Base-by-base conservation (phyloP, 2,329 filamentous ascomycete genomes). In the Keithomyces neogunnii region DNA sequence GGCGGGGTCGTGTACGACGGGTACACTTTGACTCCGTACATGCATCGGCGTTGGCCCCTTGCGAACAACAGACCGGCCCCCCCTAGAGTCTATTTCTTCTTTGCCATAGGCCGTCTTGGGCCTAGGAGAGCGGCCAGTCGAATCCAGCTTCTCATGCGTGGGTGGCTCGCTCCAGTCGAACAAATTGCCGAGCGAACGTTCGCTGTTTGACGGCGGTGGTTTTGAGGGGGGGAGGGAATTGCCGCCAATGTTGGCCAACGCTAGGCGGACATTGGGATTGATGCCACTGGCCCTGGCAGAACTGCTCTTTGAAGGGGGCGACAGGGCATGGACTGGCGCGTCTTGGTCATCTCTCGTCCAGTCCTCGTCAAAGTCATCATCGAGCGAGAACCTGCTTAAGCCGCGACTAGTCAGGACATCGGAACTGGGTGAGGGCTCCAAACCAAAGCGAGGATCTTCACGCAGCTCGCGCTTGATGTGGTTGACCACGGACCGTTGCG, bases 21-120 rank as follows among this genome's bases (percentile, higher is more conserved):
- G 88, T 2, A 92, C 87, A 64, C 88, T 92, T 64, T 91, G 87
- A 63, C 88, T 92, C 55, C 88, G 81, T 45, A 89, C 78, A 64
- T 92, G 88, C 50, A 82, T 77, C 11, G 80, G 81, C 52, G 76
- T 80, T n/a, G 85, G 84, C 2, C 78, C 79, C 62, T 85, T 85
- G 32, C 88, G 84, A 54, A 77, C 82, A 28, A 80, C 72, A 45
- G 81, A 73, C 48, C 87, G 82, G 55, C 87, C 87, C 46, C 86
- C 85, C 66, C 88, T 77, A 58, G 78, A 71, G 63, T 89, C 85
- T 54, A 81, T 70, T 59, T 86, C 80, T 58, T 88, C 86, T 66
- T 89, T 90, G 11, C 83, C 84, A 63, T 90, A 86, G 38, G 88
- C 84, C 11, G 88, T 91, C 60, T 81, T 84, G 1, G 87, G 87